Conservation (phyloP, 225 moss, liverwort and hornwort genomes). For the Pseudisothecium myosuroides region DNA sequence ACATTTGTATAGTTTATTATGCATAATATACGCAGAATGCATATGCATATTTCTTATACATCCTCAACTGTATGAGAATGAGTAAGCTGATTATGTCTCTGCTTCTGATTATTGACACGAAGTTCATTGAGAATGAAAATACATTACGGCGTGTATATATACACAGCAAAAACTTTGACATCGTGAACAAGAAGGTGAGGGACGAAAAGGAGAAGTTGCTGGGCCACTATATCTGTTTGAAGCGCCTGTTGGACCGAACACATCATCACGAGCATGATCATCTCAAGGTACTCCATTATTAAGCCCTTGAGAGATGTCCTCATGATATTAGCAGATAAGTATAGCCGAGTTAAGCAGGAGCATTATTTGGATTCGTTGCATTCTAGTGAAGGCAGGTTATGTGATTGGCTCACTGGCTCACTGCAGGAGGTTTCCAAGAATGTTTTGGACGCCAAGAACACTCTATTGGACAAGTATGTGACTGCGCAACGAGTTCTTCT, state of each 20-base stretch:
- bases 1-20: neutral
- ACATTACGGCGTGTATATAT: neutral
- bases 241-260: conserved; percentile 38
- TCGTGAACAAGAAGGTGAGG: conserved; percentile 44
- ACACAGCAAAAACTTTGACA: conserved; percentile 57
- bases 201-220: conserved; percentile 69
- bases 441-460: conserved; percentile 42
- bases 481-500: conserved; percentile 29
- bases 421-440: conserved; percentile 54
- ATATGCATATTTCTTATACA: neutral
- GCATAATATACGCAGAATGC: neutral
- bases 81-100: neutral
- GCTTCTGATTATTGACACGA: neutral
- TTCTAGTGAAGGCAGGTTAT: neutral
- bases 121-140: neutral
- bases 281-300: conserved; percentile 44
- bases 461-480: conserved; percentile 33
- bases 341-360: neutral
- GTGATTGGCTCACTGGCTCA: neutral
- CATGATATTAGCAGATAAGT: neutral
- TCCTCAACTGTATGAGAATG: neutral
- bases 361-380: neutral
- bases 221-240: conserved; percentile 57
- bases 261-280: conserved; percentile 59
- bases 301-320: neutral